Evolutionary conservation across 345 rosid genomes (phyloP).

Genomic region (Toxicodendron radicans): DNA sequence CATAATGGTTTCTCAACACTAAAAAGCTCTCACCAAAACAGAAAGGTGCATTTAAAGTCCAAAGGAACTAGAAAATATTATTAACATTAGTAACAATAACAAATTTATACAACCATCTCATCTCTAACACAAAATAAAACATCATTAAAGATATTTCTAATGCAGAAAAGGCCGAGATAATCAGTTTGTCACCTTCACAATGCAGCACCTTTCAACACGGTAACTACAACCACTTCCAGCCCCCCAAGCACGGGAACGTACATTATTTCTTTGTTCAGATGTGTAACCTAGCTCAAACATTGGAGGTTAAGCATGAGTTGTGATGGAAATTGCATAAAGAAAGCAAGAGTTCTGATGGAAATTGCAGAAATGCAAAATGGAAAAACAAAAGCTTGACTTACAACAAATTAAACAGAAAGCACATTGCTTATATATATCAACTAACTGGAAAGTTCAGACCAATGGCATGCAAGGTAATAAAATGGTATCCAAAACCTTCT

Average conservation of each 20-base stretch:
- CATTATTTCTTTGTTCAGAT: constrained; percentile 94
- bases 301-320: background rate
- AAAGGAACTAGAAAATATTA: background rate
- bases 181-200: constrained; percentile 73
- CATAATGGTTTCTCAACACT: background rate
- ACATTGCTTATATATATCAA: background rate
- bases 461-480: background rate
- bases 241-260: constrained; percentile 99
- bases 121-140: background rate
- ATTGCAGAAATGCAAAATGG: background rate
- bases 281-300: constrained; percentile 59
- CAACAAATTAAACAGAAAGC: background rate
- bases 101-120: constrained; percentile 10
- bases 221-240: constrained; percentile 98
- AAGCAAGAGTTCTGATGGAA: too few species aligned
- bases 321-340: background rate
- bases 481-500: background rate
- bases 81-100: background rate
- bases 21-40: background rate
- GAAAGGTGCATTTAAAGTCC: background rate
- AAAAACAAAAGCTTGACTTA: background rate
- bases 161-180: constrained; percentile 10
- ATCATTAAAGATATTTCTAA: constrained; percentile 1
- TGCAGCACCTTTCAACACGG: constrained; percentile 93
- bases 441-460: background rate